A percentile compares a stretch with the other conserved stretches of the same genome.
Evolutionary conservation across 257 asterid species (phyloP).

Genomic region (Osmanthus fragrans): DNA sequence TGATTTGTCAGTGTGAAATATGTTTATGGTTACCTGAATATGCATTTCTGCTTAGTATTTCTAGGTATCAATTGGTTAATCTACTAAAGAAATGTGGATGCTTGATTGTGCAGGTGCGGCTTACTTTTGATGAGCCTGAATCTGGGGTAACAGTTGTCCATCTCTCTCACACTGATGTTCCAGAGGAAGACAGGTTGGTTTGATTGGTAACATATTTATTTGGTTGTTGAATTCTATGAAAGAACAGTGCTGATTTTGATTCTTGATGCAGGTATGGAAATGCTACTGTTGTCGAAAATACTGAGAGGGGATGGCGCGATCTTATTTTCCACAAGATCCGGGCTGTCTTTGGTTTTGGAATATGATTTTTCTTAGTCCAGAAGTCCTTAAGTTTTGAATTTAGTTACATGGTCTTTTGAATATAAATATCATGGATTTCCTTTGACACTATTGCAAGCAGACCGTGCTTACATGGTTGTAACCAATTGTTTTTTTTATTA

Average conservation of each 20-base stretch:
- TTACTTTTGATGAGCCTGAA: conserved; percentile 82
- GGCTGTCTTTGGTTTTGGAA: conserved; percentile 60
- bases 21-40: background rate
- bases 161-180: conserved; percentile 78
- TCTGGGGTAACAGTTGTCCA: conserved; percentile 72
- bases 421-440: conserved; percentile 1
- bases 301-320: conserved; percentile 97
- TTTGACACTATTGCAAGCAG: conserved; percentile 12
- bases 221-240: background rate
- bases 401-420: conserved; percentile 9
- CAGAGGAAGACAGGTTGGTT: conserved; percentile 90
- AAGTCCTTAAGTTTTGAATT: background rate
- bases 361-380: conserved; percentile 21
- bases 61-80: background rate
- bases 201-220: background rate
- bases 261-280: background rate
- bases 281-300: conserved; percentile 90
- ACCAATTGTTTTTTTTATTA: too few species aligned
- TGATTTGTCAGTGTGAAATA: background rate
- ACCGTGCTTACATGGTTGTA: background rate
- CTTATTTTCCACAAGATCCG: conserved; percentile 83
- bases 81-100: background rate
- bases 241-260: background rate
- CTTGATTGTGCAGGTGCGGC: conserved; percentile 61
- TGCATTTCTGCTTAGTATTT: background rate